Evolutionary conservation across 1,139 yeast genomes (phyloP).

Genomic region (Pichia sp.): DNA sequence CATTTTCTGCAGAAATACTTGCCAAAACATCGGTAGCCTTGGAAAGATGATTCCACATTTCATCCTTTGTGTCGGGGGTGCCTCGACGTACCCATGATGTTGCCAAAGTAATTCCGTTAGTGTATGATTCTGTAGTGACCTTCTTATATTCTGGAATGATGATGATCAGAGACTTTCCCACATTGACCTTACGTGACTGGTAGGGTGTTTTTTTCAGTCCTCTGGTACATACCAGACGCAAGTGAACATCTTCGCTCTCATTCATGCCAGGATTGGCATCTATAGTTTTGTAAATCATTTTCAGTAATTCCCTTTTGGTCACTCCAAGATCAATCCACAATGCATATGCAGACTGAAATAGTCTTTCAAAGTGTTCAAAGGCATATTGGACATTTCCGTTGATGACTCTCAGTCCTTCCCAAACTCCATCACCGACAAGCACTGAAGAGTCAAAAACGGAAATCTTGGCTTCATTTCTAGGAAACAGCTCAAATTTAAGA

Average conservation of each 20-base stretch:
- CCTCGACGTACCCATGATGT: constrained; percentile 15
- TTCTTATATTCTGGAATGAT: constrained; percentile 14
- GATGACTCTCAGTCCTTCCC: constrained; percentile 10
- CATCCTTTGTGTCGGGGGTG: constrained; percentile 13
- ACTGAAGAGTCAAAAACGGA: constrained; percentile 13
- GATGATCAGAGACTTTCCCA: constrained; percentile 10
- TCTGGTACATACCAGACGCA: constrained; percentile 11
- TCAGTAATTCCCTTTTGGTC: constrained; percentile 6
- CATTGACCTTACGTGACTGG: constrained; percentile 12
- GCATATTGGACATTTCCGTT: constrained; percentile 10
- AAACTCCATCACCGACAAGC: constrained; percentile 11
- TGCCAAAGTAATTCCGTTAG: constrained; percentile 5
- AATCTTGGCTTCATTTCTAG: constrained; percentile 10
- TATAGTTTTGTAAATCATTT: constrained; percentile 12
- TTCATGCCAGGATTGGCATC: constrained; percentile 13
- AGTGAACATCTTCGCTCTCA: constrained; percentile 10
- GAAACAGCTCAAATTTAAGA: constrained; percentile 6
- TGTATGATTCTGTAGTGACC: neutral
- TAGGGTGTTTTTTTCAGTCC: constrained; percentile 14
- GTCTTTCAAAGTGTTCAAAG: constrained; percentile 12
- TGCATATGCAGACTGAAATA: constrained; percentile 11
- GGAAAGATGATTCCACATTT: constrained; percentile 16
- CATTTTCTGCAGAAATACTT: constrained; percentile 5
- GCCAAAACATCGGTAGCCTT: constrained; percentile 14
- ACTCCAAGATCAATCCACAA: constrained; percentile 13